Conservation (phyloP, 2,329 filamentous ascomycete genomes). For the Alternaria infectoria region DNA sequence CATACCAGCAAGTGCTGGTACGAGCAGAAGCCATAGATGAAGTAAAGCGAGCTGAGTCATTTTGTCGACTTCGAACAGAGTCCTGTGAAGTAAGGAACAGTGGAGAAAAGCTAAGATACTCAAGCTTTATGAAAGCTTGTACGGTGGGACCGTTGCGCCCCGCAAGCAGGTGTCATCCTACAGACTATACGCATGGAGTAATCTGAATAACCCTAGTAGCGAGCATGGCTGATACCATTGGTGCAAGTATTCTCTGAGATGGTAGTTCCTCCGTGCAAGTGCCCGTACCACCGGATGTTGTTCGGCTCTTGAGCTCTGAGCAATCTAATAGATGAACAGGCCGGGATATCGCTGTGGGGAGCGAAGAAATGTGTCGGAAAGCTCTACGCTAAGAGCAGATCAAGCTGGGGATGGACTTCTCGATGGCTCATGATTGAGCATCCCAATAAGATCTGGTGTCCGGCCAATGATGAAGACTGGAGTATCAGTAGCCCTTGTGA, state of each 20-base stretch:
- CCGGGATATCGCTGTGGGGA: background rate
- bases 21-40: conserved; percentile 13
- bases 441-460: background rate
- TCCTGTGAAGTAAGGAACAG: background rate
- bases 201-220: background rate
- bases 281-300: background rate
- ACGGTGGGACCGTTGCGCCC: conserved; percentile 9
- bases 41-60: conserved; percentile 15
- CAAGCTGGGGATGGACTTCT: background rate
- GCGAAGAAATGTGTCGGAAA: background rate
- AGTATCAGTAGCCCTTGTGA: background rate
- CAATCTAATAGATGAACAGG: conserved; percentile 4
- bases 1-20: conserved; percentile 24
- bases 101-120: background rate
- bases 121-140: conserved; percentile 21
- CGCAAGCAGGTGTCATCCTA: background rate
- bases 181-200: background rate
- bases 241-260: background rate
- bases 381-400: background rate
- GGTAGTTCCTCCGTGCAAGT: background rate
- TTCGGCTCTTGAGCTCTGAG: conserved; percentile 5
- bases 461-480: background rate
- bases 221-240: background rate
- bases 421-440: background rate
- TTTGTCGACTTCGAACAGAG: background rate